Base-by-base conservation (phyloP, 108 stramenopile genomes). In the Pseudonitzschia multistriata region DNA sequence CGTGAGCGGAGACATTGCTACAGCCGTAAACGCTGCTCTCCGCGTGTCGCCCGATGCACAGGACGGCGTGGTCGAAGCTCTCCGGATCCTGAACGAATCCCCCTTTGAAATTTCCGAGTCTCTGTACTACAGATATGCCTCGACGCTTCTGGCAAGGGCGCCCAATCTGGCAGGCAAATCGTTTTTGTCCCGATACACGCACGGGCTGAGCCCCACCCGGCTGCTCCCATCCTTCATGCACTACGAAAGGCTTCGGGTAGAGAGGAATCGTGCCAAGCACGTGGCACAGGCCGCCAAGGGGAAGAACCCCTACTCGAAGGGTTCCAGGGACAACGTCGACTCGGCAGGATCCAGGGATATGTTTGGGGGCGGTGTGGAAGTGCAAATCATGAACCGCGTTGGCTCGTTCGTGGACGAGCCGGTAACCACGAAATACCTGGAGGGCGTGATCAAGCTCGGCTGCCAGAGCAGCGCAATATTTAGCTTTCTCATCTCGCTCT, bases 31-130 rank as follows among this genome's bases (percentile, higher is more conserved):
- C 61, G 88, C 91, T 35, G 84, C 91, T 3, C 76, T 95, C 21
- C 68, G 78, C 76, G 75, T 85, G 11, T 74, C 75, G 3, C 73
- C 87, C 6, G 77, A 83, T 53, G 28, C 56, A 8, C 57, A 87
- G 72, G 76, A 74, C 67, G 89, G 88, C 37, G 89, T 88, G 4
- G 75, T 82, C 25, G 87, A 85, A 40, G 89, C 92, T 5, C 63
- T 91, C 5, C 62, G 82, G 48, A 83, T 91, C 48, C 61, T 94
- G 13, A 82, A 83, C 72, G 88, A 89, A 29, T 85, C 87, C 11
- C 88, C 87, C 1, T 83, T 93, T 53, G 89, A 93, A 78, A 66
- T 85, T 34, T 86, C 92, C 5, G 92, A 93, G 63, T 87, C 87
- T 3, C 78, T 83, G 27, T 94, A 94, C 71, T 94, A 91, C 79